These are phyloP conservation scores for Magnolia changhungtana DNA, from an alignment of 164 flowering plant species.

Conservation along the genomic window DNA sequence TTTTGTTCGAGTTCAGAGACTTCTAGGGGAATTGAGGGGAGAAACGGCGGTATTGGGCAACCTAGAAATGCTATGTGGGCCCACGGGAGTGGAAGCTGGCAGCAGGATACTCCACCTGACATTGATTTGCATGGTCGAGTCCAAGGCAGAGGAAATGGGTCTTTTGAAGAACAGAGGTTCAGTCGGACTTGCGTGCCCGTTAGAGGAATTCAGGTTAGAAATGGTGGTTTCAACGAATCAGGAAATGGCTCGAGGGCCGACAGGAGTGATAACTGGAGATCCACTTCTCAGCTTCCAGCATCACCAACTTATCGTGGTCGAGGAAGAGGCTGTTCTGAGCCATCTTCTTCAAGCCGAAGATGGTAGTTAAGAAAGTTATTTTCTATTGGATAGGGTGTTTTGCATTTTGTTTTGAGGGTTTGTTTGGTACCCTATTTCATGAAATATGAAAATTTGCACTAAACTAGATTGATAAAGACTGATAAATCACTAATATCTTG, in stretches of 20 bases:
- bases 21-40: not conserved
- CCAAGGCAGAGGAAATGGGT: not conserved
- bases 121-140: not conserved
- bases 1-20: not conserved
- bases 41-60: not conserved
- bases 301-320: no score
- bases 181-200: not conserved
- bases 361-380: no score
- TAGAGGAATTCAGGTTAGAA: not conserved
- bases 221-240: not conserved
- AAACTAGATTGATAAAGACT: no score
- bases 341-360: no score
- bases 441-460: no score
- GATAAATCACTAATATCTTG: no score
- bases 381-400: no score
- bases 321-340: no score
- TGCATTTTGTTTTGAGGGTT: no score
- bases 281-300: no score
- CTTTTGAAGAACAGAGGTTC: not conserved
- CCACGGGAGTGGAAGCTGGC: not conserved
- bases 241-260: not conserved
- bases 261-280: not conserved
- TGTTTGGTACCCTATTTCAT: no score
- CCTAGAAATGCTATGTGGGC: not conserved
- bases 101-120: not conserved